A percentile compares a stretch with the other conserved stretches of the same genome.
These are phyloP conservation scores for Ustilaginoidea virens DNA, from an alignment of 2,329 filamentous ascomycete species.

Conservation along the genomic window DNA sequence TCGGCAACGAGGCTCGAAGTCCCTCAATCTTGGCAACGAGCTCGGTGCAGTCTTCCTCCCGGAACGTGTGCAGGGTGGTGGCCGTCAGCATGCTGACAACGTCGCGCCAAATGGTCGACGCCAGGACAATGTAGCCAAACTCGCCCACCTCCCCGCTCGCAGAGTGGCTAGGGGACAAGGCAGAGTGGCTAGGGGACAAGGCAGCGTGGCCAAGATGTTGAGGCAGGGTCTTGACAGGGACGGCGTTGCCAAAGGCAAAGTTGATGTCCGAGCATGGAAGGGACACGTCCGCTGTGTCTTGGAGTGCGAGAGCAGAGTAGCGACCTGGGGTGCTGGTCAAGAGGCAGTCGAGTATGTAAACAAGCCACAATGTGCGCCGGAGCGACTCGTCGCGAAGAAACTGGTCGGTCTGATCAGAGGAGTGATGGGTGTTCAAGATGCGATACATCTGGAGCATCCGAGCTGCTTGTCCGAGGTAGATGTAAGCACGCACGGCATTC, in stretches of 20 bases:
- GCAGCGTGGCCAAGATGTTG: constrained; percentile 21
- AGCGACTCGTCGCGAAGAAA: constrained; percentile 47
- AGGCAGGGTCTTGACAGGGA: constrained; percentile 39
- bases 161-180: constrained; percentile 21
- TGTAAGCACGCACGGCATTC: constrained; percentile 46
- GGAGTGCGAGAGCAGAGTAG: constrained; percentile 37
- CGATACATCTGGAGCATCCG: constrained; percentile 51
- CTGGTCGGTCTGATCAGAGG: constrained; percentile 35
- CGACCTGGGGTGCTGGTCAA: constrained; percentile 46
- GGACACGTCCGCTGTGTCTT: constrained; percentile 38
- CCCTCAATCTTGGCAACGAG: constrained; percentile 39
- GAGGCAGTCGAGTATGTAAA: constrained; percentile 48
- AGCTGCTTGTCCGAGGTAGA: constrained; percentile 46
- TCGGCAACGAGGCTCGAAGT: constrained; percentile 37
- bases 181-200: constrained; percentile 15
- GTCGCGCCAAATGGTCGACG: constrained; percentile 45
- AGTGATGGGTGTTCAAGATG: constrained; percentile 39
- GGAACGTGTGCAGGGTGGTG: constrained; percentile 33
- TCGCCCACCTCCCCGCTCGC: constrained; percentile 39
- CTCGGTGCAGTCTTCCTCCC: constrained; percentile 33
- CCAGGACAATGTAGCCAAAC: constrained; percentile 45
- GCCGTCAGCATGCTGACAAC: constrained; percentile 46
- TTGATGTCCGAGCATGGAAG: constrained; percentile 46
- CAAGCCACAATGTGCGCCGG: constrained; percentile 45
- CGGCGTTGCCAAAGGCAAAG: constrained; percentile 46